A percentile compares a stretch with the other conserved stretches of the same genome.
These are phyloP conservation scores for Oryza glumipatula DNA, from an alignment of 176 grass and related monocot genomes.

Conservation along the genomic window DNA sequence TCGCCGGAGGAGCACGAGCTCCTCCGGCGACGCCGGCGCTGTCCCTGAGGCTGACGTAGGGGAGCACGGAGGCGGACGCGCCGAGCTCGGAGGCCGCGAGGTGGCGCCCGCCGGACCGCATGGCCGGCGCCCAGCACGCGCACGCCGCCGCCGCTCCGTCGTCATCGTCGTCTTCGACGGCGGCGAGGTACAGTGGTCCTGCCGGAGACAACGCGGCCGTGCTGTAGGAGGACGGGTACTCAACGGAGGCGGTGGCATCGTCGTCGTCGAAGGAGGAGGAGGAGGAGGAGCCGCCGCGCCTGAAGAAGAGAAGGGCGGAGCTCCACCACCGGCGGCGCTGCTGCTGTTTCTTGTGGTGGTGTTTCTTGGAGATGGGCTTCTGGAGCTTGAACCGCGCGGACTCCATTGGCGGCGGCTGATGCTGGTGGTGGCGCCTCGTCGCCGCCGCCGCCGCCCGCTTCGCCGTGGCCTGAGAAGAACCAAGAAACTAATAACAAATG, in stretches of 20 bases:
- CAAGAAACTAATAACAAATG: not conserved
- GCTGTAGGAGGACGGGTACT: not conserved
- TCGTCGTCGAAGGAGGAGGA: too few species aligned
- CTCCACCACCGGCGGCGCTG: constrained; percentile 62
- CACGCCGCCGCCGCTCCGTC: not conserved
- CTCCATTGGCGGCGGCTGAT: constrained; percentile 25
- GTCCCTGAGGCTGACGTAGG: constrained; percentile 55
- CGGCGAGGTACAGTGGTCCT: constrained; percentile 35
- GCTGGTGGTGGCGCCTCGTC: not conserved
- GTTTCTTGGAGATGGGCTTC: constrained; percentile 58
- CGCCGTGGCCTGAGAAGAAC: constrained; percentile 10
- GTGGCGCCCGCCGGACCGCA: constrained; percentile 24
- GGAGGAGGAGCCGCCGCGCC: constrained; percentile 10
- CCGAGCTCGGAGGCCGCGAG: constrained; percentile 54
- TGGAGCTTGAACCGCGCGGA: constrained; percentile 52
- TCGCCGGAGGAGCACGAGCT: not conserved
- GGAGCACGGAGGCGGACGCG: not conserved
- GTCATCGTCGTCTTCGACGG: constrained; percentile 5
- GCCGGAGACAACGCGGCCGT: not conserved
- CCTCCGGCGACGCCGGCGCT: not conserved
- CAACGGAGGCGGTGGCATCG: not conserved
- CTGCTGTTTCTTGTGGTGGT: not conserved
- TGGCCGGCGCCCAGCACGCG: constrained; percentile 38
- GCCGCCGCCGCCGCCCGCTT: constrained; percentile 2
- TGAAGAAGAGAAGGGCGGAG: constrained; percentile 57